Base-by-base conservation (phyloP, 352 stramenopile species). In the Globisporangium takayamanum region DNA sequence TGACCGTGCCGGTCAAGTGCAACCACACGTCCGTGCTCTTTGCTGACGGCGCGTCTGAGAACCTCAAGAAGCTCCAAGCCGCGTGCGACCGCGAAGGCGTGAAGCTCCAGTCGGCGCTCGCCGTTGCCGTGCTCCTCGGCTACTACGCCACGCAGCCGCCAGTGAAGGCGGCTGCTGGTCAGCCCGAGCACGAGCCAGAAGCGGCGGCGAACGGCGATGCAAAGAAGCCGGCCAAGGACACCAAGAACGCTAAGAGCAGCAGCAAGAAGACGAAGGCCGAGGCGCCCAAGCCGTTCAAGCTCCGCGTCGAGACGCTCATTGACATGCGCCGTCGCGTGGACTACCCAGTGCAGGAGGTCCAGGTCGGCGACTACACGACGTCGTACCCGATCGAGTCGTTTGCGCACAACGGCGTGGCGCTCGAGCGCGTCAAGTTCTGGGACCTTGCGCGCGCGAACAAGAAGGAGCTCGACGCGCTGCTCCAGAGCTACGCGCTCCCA, bases 321-420 rank as follows among this genome's bases (percentile, higher is more conserved):
- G 76, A 84, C 62, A 82, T 87, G 74, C 72, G 74, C 2, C 57
- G 59, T 2, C 70, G 73, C 39, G 66, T 84, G 0, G 63, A 63
- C 2, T 53, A 68, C 30, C 67, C 72, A 2, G 60, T 65, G n/a
- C 56, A 68, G 7, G 62, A 69, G 14, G 55, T 73, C 25, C 60
- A 63, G 18, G 59, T 87, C 10, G 76, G 76, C 6, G 62, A 70
- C 55, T 84, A 69, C 59, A 72, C 64, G 33, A 68, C 62, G 3
- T 64, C 62, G 0, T 59, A 53, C 7, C 59, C 66, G 20, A 26
- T 75, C 1, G 60, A 69, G 1, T 53, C 53, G 46, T 57, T 77
- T 5, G 48, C 42, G 30, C 60, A 25, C 3, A 44, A 63, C 28
- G 71, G 68, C 2, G 56, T 77, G n/a, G 44, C 69, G 5, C 12